Percentiles rank a stretch among this genome's conserved stretches.
These are phyloP conservation scores for Brasilioporus rufonigricans DNA, from an alignment of 768 basidiomycete species.

Conservation along the genomic window DNA sequence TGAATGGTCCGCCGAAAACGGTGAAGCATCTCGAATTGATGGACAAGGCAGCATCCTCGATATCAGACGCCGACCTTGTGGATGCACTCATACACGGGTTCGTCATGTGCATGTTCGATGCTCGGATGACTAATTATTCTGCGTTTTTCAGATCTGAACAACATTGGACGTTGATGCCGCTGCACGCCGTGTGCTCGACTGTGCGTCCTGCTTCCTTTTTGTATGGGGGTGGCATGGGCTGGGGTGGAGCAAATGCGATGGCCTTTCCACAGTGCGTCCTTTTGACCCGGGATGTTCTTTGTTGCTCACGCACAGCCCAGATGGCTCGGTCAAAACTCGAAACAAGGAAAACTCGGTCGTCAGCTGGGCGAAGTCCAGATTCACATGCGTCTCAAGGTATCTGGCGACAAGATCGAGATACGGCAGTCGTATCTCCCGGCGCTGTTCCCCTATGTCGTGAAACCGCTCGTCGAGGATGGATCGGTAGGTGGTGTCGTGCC, in stretches of 20 bases:
- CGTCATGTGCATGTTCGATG: not conserved
- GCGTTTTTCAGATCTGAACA: constrained; percentile 70
- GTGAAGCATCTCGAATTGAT: constrained; percentile 79
- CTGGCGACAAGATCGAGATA: constrained; percentile 87
- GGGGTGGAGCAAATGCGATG: constrained; percentile 64
- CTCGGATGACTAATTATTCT: not conserved
- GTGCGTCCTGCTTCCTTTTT: constrained; percentile 82
- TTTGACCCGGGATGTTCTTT: not conserved
- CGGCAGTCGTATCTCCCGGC: constrained; percentile 89
- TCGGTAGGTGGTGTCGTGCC: constrained; percentile 51
- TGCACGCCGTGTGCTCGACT: constrained; percentile 89
- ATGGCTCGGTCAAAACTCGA: constrained; percentile 98
- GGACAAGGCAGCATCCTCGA: constrained; percentile 85
- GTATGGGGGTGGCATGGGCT: constrained; percentile 71
- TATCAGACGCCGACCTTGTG: constrained; percentile 93
- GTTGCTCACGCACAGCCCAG: constrained; percentile 28
- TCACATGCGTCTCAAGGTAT: constrained; percentile 91
- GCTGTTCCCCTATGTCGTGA: constrained; percentile 77
- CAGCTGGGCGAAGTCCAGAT: constrained; percentile 89
- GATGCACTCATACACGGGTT: constrained; percentile 94
- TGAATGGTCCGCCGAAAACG: constrained; percentile 59
- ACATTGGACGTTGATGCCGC: constrained; percentile 93
- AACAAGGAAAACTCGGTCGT: constrained; percentile 76
- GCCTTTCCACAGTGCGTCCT: constrained; percentile 78
- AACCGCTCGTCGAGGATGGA: constrained; percentile 73